Base-by-base conservation (phyloP, 305 asterid genomes). In the Lippia alba region DNA sequence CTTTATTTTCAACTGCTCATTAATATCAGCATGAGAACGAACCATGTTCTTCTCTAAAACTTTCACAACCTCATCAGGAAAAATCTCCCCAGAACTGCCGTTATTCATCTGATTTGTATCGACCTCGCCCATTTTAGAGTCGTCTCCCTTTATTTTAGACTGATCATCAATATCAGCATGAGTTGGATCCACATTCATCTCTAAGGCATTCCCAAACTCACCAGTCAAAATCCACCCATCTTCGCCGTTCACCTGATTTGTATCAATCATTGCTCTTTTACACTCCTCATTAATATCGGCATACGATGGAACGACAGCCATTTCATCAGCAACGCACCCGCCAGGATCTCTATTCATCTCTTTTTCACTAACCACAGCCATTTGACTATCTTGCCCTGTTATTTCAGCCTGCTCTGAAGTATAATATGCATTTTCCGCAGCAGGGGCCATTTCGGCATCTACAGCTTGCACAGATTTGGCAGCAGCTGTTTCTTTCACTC, bases 401-500 rank as follows among this genome's bases (percentile, higher is more conserved):
- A 51, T 14, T 1, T 56, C 64, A 53, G 49, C 5, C 57, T 33
- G 61, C 39, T 63, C 60, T 4, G 24, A 6, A 73, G 12, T 46
- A 4, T 40, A 32, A 41, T 24, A 1, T 3, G 30, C 30, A 24
- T 24, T 24, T 51, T 72, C 77, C 34, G 61, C 5, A 39, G 5
- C 33, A 32, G 59, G 50, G 39, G 12, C 46, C 5, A 46, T 8
- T 64, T 7, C 24, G 20, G 61, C 33, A 39, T 54, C 34, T 48
- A 55, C 49, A 61, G 32, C 41, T 39, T 56, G 49, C 66, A 54
- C 18, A 46, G 3, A 14, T 10, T 34, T 56, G 16, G 69, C 70
- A 66, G 8, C 63, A 14, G 54, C 59, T n/a, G 55, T 20, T 48
- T 44, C 40, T 56, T 45, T 74, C 70, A 33, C 72, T 73, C 49